Base-by-base conservation (phyloP, 2,329 filamentous ascomycete species). In the Fusarium keratoplasticum region DNA sequence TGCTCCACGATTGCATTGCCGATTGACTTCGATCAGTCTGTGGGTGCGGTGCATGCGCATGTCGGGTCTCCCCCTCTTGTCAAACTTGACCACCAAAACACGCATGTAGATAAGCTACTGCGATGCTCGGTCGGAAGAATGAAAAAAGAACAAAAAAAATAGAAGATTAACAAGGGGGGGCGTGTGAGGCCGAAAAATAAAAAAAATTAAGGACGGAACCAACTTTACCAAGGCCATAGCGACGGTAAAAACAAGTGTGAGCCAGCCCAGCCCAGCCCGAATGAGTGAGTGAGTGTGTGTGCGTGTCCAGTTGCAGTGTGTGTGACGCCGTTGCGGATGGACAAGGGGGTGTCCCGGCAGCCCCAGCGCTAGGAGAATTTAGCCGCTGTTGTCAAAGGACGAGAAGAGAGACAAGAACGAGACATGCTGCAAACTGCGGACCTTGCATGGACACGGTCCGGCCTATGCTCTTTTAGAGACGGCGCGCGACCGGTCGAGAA, bases 351-450 rank as follows among this genome's bases (percentile, higher is more conserved):
- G 44, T 52, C 70, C 76, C 61, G 69, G 42, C 52, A 36, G 40
- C 69, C 62, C 62, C 59, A 62, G 67, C 76, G 76, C 76, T 78
- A 78, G 76, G 76, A 78, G 76, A 78, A 75, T 78, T 78, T 78
- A 78, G 70, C 76, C 76, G 76, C 76, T 71, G 44, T 50, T 50
- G 44, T 50, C 44, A 50, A 50, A 50, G 44, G 44, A 25, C 38
- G 40, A 50, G 16, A 36, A 25, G n/a, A 27, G 14, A 52, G 29
- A 47, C 29, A 35, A 25, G 58, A 29, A 42, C 58, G 9, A 40
- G 13, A 25, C 16, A 20, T 59, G 55, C 35, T 27, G 55, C 54
- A 57, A 35, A 33, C 54, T 27, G 31, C 33, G 33, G 54, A 50
- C 44, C 25, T 29, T 50, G 44, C 44, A 50, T 50, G 42, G 42